Evolutionary conservation across 768 basidiomycete species (phyloP).

Genomic region (Lentinula edodes): DNA sequence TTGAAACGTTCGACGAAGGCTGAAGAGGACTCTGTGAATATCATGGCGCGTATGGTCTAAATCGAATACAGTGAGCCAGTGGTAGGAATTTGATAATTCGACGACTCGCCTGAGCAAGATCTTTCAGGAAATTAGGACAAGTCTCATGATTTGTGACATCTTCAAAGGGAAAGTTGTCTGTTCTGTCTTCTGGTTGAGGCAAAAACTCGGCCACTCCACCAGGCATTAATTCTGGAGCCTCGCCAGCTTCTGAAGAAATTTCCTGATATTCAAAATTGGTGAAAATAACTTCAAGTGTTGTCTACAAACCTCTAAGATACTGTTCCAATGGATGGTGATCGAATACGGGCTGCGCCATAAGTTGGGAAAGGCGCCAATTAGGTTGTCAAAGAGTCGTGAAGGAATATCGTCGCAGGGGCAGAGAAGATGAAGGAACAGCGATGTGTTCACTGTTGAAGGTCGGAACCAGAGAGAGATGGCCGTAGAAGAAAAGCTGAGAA

Average conservation of each 20-base stretch:
- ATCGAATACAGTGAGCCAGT: conserved; percentile 6
- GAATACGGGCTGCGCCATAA: conserved; percentile 76
- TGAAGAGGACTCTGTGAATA: conserved; percentile 28
- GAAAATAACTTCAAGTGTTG: not conserved
- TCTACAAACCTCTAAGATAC: conserved; percentile 57
- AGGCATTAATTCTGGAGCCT: conserved; percentile 51
- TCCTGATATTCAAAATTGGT: conserved; percentile 2
- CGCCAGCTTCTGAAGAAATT: conserved; percentile 48
- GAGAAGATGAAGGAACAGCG: not conserved
- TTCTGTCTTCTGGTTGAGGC: conserved; percentile 31
- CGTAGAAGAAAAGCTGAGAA: too few species aligned
- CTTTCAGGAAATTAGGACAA: conserved; percentile 29
- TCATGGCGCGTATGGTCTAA: conserved; percentile 6
- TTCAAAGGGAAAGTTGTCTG: conserved; percentile 21
- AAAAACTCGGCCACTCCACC: conserved; percentile 38
- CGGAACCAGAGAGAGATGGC: not conserved
- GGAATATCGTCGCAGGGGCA: not conserved
- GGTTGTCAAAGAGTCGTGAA: not conserved
- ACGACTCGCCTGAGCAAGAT: conserved; percentile 34
- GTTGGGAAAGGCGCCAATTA: conserved; percentile 6
- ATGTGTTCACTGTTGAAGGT: not conserved
- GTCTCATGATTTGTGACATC: conserved; percentile 22
- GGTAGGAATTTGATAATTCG: not conserved
- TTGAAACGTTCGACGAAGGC: conserved; percentile 77
- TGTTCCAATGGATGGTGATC: conserved; percentile 72